phyloP scores from a whole-genome alignment of 768 basidiomycete genomes.

The Kondoa subrosea region DNA sequence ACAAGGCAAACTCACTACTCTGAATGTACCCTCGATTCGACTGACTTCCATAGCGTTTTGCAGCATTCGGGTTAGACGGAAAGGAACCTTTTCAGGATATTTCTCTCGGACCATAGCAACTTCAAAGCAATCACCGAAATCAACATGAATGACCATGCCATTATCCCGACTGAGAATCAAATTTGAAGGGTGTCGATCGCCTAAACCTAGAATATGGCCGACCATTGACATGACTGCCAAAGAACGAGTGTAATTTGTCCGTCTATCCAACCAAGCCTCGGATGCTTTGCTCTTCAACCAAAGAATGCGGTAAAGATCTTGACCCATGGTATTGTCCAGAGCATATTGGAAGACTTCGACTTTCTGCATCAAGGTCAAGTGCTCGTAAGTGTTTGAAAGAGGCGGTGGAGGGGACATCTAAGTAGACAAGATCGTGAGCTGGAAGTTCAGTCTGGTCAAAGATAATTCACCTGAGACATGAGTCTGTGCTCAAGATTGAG shows the following conservation, averaged over 20 bases:
- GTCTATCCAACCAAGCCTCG: conserved; percentile 92
- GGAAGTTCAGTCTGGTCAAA: too few species aligned
- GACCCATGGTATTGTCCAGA: conserved; percentile 92
- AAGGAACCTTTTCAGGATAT: conserved; percentile 96
- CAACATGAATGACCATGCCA: conserved; percentile 90
- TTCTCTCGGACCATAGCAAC: conserved; percentile 41
- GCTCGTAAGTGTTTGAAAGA: conserved; percentile 76
- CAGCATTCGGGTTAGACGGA: conserved; percentile 93
- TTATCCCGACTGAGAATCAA: conserved; percentile 74
- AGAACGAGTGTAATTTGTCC: conserved; percentile 87
- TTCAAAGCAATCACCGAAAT: conserved; percentile 97
- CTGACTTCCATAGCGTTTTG: conserved; percentile 99
- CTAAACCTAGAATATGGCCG: conserved; percentile 88
- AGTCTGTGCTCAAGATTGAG: conserved; percentile 96
- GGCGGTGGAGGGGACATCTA: conserved; percentile 44
- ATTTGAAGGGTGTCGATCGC: conserved; percentile 96
- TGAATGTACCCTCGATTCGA: conserved; percentile 93
- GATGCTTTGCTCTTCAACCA: conserved; percentile 93
- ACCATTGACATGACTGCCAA: conserved; percentile 94
- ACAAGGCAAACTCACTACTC: conserved; percentile 35
- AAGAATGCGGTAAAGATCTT: conserved; percentile 86
- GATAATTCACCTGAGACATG: conserved; percentile 64
- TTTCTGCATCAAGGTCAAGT: conserved; percentile 81
- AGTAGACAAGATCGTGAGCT: too few species aligned
- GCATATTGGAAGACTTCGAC: conserved; percentile 99